A percentile compares a stretch with the other conserved stretches of the same genome.
Evolutionary conservation across 768 basidiomycete genomes (phyloP).

Genomic region (Paxillus rubicundulus): DNA sequence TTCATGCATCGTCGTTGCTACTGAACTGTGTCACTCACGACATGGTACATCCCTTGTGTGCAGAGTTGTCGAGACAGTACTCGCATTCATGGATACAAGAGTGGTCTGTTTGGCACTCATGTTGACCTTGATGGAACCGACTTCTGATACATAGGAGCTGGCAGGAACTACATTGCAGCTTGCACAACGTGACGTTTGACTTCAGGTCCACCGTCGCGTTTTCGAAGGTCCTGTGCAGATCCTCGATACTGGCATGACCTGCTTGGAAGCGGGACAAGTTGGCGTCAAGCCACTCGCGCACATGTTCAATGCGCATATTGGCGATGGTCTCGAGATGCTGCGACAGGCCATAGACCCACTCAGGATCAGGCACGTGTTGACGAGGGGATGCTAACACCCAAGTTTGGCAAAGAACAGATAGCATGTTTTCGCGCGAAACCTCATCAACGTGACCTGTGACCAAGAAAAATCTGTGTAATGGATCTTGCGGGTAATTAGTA

Average conservation of each 20-base stretch:
- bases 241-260: conserved; percentile 41
- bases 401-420: conserved; percentile 13
- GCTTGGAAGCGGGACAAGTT: conserved; percentile 45
- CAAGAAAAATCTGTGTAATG: conserved; percentile 26
- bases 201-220: conserved; percentile 40
- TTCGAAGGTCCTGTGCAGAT: conserved; percentile 41
- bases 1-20: neutral
- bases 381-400: conserved; percentile 32
- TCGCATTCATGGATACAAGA: conserved; percentile 40
- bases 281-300: conserved; percentile 43
- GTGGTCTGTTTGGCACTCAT: conserved; percentile 49
- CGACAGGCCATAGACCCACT: conserved; percentile 38
- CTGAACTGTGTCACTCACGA: conserved; percentile 34
- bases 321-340: conserved; percentile 36
- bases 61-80: conserved; percentile 35
- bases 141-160: conserved; percentile 44
- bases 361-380: conserved; percentile 28
- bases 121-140: conserved; percentile 41
- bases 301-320: conserved; percentile 41
- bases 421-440: neutral
- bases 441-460: neutral
- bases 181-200: conserved; percentile 45
- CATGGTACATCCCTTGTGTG: conserved; percentile 37
- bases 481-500: conserved; percentile 12
- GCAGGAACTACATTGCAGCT: conserved; percentile 43